Conservation (phyloP, 2,329 filamentous ascomycete species). For the Seiridium cupressi region DNA sequence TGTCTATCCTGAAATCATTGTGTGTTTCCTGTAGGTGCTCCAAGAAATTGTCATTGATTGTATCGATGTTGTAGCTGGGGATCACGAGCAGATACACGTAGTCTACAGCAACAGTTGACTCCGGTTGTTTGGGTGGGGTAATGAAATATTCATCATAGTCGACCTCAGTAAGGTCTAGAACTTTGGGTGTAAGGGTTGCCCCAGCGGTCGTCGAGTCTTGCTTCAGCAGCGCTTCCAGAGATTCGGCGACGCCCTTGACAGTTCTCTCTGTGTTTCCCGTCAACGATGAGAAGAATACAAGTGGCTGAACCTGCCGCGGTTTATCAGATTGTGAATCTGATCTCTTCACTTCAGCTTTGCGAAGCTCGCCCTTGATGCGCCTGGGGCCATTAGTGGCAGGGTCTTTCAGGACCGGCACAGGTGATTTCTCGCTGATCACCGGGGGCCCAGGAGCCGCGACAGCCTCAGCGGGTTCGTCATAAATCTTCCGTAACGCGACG, state of each 20-base stretch:
- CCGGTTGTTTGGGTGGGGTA: slow-evolving; percentile 61
- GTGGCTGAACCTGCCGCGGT: slow-evolving; percentile 59
- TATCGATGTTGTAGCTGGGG: slow-evolving; percentile 94
- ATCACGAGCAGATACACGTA: slow-evolving; percentile 83
- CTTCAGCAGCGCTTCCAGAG: slow-evolving; percentile 50
- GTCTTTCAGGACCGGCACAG: slow-evolving; percentile 21
- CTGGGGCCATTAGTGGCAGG: slow-evolving; percentile 39
- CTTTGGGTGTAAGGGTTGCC: slow-evolving; percentile 54
- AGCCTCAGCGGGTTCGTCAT: slow-evolving; percentile 7
- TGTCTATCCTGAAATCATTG: slow-evolving; percentile 95
- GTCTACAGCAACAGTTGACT: slow-evolving; percentile 46
- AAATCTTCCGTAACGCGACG: slow-evolving; percentile 24
- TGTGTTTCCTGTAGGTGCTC: slow-evolving; percentile 89
- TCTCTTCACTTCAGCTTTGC: slow-evolving; percentile 32
- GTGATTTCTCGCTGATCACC: slow-evolving; percentile 15
- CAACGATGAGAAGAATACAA: slow-evolving; percentile 88
- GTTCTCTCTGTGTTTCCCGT: slow-evolving; percentile 79
- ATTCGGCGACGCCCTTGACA: slow-evolving; percentile 61
- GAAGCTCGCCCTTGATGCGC: slow-evolving; percentile 44
- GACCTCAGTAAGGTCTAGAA: slow-evolving; percentile 78
- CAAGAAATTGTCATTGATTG: slow-evolving; percentile 82
- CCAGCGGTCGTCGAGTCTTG: slow-evolving; percentile 37
- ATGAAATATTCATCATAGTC: slow-evolving; percentile 95
- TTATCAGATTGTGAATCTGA: slow-evolving; percentile 25
- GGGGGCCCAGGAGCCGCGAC: background rate